Evolutionary conservation across 805 yeast genomes (phyloP).

Genomic region (Tetrapisispora namnaoensis): DNA sequence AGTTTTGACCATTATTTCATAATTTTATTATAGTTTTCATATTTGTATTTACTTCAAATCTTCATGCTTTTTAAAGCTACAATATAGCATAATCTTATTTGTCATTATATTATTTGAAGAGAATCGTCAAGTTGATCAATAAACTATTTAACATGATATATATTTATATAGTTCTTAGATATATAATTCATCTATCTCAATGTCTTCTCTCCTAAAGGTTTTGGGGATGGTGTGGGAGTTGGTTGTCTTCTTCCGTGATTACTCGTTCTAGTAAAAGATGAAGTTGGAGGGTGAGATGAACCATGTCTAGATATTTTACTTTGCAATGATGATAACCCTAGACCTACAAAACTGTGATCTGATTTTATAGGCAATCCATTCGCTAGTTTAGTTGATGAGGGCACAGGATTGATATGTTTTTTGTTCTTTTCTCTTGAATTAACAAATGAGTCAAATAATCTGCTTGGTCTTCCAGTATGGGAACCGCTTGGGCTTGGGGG

Average conservation of each 20-base stretch:
- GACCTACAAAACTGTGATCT: slow-evolving; percentile 7
- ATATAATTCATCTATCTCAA: slow-evolving; percentile 5
- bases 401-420: slow-evolving; percentile 17
- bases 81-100: no score
- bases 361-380: slow-evolving; percentile 29
- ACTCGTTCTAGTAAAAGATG: slow-evolving; percentile 1
- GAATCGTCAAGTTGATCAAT: neutral
- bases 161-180: neutral
- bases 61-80: no score
- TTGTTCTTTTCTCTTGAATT: slow-evolving; percentile 12
- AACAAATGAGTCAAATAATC: slow-evolving; percentile 30
- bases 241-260: slow-evolving; percentile 8
- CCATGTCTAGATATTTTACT: neutral
- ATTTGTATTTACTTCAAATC: no score
- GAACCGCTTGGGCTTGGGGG: neutral
- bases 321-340: slow-evolving; percentile 5
- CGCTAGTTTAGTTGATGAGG: slow-evolving; percentile 23
- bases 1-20: no score
- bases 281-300: slow-evolving; percentile 2
- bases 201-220: slow-evolving; percentile 36
- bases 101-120: no score
- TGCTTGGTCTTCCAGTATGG: slow-evolving; percentile 6
- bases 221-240: slow-evolving; percentile 44
- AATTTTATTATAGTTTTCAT: no score
- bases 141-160: neutral